These are phyloP conservation scores for Ajuga reptans DNA, from an alignment of 305 asterid species.

Conservation along the genomic window DNA sequence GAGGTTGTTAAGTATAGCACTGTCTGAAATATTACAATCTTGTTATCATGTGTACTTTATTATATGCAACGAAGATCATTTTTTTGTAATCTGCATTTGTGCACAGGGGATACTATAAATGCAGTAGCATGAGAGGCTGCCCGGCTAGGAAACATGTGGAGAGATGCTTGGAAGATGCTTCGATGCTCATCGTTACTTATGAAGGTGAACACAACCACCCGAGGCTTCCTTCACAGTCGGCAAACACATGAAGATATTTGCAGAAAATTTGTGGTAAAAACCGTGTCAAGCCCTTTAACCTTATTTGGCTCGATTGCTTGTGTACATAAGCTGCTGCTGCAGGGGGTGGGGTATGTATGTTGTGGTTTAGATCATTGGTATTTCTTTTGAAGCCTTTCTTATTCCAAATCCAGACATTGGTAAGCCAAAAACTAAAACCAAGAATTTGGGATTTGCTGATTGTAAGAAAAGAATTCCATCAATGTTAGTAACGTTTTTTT, in stretches of 20 bases:
- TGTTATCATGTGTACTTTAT: background rate
- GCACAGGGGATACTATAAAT: slow-evolving; percentile 82
- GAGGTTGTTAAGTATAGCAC: no score
- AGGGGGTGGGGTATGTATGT: background rate
- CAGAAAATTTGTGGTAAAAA: background rate
- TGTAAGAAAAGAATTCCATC: slow-evolving; percentile 22
- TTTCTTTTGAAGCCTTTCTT: slow-evolving; percentile 14
- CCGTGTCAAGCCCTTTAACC: slow-evolving; percentile 24
- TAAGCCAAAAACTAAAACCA: slow-evolving; percentile 10
- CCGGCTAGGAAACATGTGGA: slow-evolving; percentile 92
- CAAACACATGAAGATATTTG: slow-evolving; percentile 35
- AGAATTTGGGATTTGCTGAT: slow-evolving; percentile 16
- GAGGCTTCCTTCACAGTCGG: slow-evolving; percentile 55
- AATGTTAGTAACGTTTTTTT: slow-evolving; percentile 11
- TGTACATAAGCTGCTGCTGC: slow-evolving; percentile 25
- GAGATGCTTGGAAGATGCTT: slow-evolving; percentile 77
- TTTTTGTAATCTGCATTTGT: background rate
- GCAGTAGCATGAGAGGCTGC: slow-evolving; percentile 94
- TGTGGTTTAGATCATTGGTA: slow-evolving; percentile 16
- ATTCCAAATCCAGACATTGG: background rate
- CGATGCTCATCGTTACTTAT: slow-evolving; percentile 79
- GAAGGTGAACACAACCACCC: slow-evolving; percentile 90
- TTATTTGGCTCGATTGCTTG: slow-evolving; percentile 21
- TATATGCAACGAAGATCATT: background rate
- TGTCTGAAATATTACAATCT: no score